phyloP scores from a whole-genome alignment of 139 green algal species.

The Picochlorum sp. region DNA sequence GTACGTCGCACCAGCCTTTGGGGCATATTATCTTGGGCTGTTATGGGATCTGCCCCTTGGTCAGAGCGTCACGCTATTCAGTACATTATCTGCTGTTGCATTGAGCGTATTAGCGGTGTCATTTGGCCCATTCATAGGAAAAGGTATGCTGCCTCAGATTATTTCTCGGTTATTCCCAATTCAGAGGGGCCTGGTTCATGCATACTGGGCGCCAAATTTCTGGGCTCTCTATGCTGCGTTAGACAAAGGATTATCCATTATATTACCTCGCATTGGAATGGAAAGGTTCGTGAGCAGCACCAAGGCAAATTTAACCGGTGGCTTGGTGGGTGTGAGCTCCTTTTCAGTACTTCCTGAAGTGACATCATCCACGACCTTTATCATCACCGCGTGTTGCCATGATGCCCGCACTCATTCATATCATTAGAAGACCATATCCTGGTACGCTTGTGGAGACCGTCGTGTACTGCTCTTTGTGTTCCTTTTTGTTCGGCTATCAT shows the following conservation, averaged over 20 bases:
- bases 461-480: conserved; percentile 53
- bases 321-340: conserved; percentile 56
- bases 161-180: conserved; percentile 83
- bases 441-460: conserved; percentile 23
- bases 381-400: conserved; percentile 50
- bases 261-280: conserved; percentile 22
- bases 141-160: conserved; percentile 34
- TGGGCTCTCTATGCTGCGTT: conserved; percentile 83
- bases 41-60: conserved; percentile 8
- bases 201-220: conserved; percentile 93
- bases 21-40: conserved; percentile 73
- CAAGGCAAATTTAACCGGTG: conserved; percentile 35
- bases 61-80: conserved; percentile 21
- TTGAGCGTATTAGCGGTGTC: conserved; percentile 40
- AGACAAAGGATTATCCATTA: conserved; percentile 58
- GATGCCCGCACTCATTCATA: conserved; percentile 46
- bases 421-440: conserved; percentile 37
- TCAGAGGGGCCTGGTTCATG: conserved; percentile 75
- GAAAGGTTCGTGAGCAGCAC: background rate
- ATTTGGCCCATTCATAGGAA: conserved; percentile 66
- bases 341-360: conserved; percentile 77
- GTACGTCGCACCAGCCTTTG: conserved; percentile 69
- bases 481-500: conserved; percentile 89
- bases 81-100: conserved; percentile 38
- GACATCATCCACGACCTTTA: conserved; percentile 20